Evolutionary conservation across 2,329 filamentous ascomycete species (phyloP), one percentile per base, ranked within the genome.

Genomic region (Aureobasidium musti): DNA sequence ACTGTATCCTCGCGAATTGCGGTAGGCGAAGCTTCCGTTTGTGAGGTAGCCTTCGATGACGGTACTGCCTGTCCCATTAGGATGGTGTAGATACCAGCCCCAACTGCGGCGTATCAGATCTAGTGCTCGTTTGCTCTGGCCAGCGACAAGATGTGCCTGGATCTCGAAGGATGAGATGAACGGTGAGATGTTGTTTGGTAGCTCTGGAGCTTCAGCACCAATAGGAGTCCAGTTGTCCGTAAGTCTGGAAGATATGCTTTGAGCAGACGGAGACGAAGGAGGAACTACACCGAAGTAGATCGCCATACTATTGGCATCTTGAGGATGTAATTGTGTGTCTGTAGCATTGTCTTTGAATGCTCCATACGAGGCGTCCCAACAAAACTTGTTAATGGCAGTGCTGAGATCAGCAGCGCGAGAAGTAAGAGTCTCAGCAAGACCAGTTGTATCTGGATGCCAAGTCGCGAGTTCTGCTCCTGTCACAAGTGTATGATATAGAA

Each of bases 111-210:
- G 82, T 37, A 88, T 83, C 19, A 88, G 79, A 13, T 83, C 78
- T 0, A 89, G 75, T 0, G 86, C 84, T 41, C 85, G 82, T 5
- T 61, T 45, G 3, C 26, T 30, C 67, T 81, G 77, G 0, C 80
- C 78, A 0, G 80, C 80, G 0, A 77, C 73, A 5, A 87, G 76
- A 70, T 87, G 86, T 1, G 80, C 85, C 72, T 84, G 82, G 30
- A 88, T 79, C 71, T 89, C 86, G 69, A 87, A 83, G 17, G 81
- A 83, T 10, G 82, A 82, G 63, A 86, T 83, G 72, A 87, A 88
- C 0, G 84, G 83, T 1, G 82, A 83, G 39, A 88, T 79, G 69
- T 87, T 86, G 4, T 81, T 81, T 0, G 83, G 82, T 0, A 87
- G 78, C 69, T 88, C 86, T 0, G 85, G 86, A 0, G 81, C 77